Evolutionary conservation across 768 basidiomycete genomes (phyloP).

Genomic region (Suillus decipiens): DNA sequence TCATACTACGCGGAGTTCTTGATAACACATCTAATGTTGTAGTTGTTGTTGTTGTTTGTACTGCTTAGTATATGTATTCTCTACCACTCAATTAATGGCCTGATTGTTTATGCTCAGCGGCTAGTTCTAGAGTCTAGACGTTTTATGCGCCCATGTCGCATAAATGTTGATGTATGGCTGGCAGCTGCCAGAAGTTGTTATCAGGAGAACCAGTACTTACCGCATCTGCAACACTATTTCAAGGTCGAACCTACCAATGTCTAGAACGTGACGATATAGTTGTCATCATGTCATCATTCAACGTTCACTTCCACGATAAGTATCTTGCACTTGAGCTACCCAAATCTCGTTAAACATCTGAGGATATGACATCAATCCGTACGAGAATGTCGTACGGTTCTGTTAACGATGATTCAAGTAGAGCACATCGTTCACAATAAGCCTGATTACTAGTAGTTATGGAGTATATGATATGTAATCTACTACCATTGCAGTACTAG

Average conservation of each 20-base stretch:
- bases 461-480: too few relatives aligned
- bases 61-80: conserved; percentile 10
- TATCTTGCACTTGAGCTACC: too few relatives aligned
- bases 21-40: conserved; percentile 13
- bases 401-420: too few relatives aligned
- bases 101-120: neutral
- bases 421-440: too few relatives aligned
- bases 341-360: too few relatives aligned
- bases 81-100: neutral
- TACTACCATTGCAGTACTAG: too few relatives aligned
- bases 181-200: neutral
- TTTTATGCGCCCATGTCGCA: conserved; percentile 2
- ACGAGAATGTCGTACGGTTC: too few relatives aligned
- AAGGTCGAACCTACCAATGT: neutral
- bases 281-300: too few relatives aligned
- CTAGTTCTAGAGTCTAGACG: neutral
- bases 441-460: too few relatives aligned
- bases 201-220: too few relatives aligned
- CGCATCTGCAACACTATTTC: neutral
- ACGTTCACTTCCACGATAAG: too few relatives aligned
- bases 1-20: conserved; percentile 16
- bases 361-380: too few relatives aligned
- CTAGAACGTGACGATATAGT: neutral
- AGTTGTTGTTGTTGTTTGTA: conserved; percentile 13
- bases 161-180: neutral